phyloP scores from a whole-genome alignment of 2,329 filamentous ascomycete species.

The Epichloe coenophiala region DNA sequence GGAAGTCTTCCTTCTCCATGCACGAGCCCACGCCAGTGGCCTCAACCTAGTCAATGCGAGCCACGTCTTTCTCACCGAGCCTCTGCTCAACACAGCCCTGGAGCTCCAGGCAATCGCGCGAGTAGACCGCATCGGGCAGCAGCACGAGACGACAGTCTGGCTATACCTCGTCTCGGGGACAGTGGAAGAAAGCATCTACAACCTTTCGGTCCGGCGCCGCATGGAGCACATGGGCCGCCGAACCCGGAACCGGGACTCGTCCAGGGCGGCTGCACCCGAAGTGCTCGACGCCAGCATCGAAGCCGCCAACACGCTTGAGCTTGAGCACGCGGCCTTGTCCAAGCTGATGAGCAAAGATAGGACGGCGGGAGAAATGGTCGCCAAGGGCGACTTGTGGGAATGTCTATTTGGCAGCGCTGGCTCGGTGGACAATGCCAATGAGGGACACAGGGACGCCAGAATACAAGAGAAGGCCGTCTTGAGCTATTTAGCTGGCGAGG shows the following conservation, averaged over 20 bases:
- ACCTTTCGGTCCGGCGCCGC: constrained; percentile 66
- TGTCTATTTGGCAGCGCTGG: constrained; percentile 62
- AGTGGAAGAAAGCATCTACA: constrained; percentile 84
- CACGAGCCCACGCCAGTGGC: constrained; percentile 75
- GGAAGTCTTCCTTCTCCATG: constrained; percentile 82
- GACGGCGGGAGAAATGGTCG: constrained; percentile 66
- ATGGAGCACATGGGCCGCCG: constrained; percentile 57
- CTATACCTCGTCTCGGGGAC: constrained; percentile 86
- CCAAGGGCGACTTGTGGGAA: constrained; percentile 69
- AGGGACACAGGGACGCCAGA: constrained; percentile 12
- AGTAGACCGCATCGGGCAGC: constrained; percentile 87
- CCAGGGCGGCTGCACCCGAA: constrained; percentile 25
- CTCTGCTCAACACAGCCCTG: constrained; percentile 81
- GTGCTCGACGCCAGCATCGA: constrained; percentile 56
- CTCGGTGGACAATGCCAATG: constrained; percentile 13
- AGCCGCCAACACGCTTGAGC: constrained; percentile 69
- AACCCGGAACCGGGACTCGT: constrained; percentile 10
- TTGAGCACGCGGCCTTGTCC: constrained; percentile 58
- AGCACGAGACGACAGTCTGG: constrained; percentile 81
- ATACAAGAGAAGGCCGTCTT: constrained; percentile 22
- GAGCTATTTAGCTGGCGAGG: constrained; percentile 31
- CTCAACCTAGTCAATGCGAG: constrained; percentile 86
- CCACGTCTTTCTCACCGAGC: constrained; percentile 90
- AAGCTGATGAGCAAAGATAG: constrained; percentile 58
- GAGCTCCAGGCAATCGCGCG: constrained; percentile 91